Percentiles rank a stretch among this genome's conserved stretches.
phyloP scores from a whole-genome alignment of 106 monocot species.

The Acanthochlamys bracteata region DNA sequence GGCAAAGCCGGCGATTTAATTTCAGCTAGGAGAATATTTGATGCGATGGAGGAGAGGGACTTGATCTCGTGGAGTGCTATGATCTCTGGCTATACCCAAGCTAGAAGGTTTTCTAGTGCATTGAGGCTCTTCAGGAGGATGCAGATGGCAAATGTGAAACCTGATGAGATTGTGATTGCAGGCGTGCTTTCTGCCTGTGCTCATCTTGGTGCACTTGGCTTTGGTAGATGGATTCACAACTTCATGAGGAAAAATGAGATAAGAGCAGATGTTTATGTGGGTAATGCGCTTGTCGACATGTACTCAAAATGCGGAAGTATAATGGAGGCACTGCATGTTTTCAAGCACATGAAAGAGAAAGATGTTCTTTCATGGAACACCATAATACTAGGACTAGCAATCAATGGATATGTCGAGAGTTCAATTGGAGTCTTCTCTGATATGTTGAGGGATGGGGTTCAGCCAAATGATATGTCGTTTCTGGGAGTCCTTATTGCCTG shows the following conservation, averaged over 20 bases:
- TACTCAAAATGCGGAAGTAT: slow-evolving; percentile 40
- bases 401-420: slow-evolving; percentile 18
- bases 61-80: slow-evolving; percentile 50
- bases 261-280: slow-evolving; percentile 27
- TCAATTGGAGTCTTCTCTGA: slow-evolving; percentile 22
- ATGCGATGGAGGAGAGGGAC: slow-evolving; percentile 27
- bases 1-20: slow-evolving; percentile 26
- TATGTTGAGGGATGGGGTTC: slow-evolving; percentile 29
- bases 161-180: slow-evolving; percentile 29
- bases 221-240: slow-evolving; percentile 33
- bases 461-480: slow-evolving; percentile 32
- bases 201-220: slow-evolving; percentile 21
- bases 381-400: slow-evolving; percentile 31
- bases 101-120: slow-evolving; percentile 19
- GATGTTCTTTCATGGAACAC: slow-evolving; percentile 42
- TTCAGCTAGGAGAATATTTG: slow-evolving; percentile 32
- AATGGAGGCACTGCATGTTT: slow-evolving; percentile 27
- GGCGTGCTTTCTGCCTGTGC: slow-evolving; percentile 43
- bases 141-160: slow-evolving; percentile 24
- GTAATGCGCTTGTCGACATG: slow-evolving; percentile 42
- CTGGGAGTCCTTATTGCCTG: slow-evolving; percentile 39
- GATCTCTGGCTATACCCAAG: slow-evolving; percentile 32
- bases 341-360: slow-evolving; percentile 25
- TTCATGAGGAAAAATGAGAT: slow-evolving; percentile 26
- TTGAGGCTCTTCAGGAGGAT: slow-evolving; percentile 30